Evolutionary conservation across 164 flowering plant genomes (phyloP), one percentile per base, ranked within the genome.

Genomic region (Liriodendron chinense): DNA sequence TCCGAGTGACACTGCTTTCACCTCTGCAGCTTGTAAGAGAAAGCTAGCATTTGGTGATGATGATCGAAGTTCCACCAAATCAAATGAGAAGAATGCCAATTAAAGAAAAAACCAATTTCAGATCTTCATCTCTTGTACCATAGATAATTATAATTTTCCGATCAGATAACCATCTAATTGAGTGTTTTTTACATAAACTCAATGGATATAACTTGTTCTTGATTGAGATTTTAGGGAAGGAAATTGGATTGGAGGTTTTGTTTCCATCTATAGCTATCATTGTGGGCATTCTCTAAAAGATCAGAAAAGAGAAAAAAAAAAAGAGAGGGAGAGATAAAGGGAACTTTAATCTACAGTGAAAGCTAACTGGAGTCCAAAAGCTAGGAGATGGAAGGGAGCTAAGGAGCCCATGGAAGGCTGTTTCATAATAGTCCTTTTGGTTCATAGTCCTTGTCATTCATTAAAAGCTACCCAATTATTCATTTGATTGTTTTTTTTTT

Each of bases 21-120:
- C 76, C 59, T 73, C 87, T 48, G 80, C 74, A 43, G 75, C 78
- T 56, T 74, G 12, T 56, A 85, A 85, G 79, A 84, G 87, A 77
- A 88, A 75, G 78, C 78, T 86, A 73, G 82, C 61, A 43, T 73
- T n/a, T 81, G 82, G 47, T 18, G 49, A 22, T 3, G 49, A 59
- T 43, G 26, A 62, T 72, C 23, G 34, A 25, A 56, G 9, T 12
- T 61, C 22, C 22, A 26, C 22, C 25, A 72, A 2, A 43, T 24
- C 16, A 22, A n/a, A 9, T 43, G 10, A 53, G 6, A 71, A 9
- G 48, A n/a, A 24, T 53, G 25, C 43, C 43, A 34, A 34, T 34
- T 34, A 34, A 34, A 34, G 43, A 34, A 34, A 34, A 34, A 34
- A 34, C 43, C 43, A 0, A 34, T 34, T 34, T 7, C 43, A 34